Evolutionary conservation across 163 green algal genomes (phyloP).

Genomic region (Scenedesmus sp.): DNA sequence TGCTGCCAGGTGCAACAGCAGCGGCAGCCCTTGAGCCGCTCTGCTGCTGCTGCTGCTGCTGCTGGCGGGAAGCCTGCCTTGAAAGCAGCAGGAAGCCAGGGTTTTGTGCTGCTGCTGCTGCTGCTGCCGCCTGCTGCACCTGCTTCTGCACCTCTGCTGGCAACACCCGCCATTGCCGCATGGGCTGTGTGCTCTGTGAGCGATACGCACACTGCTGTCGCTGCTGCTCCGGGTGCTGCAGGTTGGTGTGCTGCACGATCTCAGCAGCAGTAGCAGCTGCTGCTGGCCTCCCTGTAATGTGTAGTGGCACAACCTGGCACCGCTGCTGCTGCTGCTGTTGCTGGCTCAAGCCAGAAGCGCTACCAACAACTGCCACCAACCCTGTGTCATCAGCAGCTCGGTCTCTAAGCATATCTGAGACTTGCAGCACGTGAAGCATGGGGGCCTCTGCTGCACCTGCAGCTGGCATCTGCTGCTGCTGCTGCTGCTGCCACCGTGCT

Average conservation of each 20-base stretch:
- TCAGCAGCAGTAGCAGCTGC: not conserved
- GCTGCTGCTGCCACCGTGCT: not conserved
- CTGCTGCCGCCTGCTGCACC: not conserved
- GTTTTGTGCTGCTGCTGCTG: too few species aligned
- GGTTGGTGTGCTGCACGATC: not conserved
- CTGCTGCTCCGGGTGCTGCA: not conserved
- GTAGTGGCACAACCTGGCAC: too few species aligned
- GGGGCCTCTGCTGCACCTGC: not conserved
- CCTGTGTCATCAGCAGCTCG: not conserved
- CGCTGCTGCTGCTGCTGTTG: too few species aligned
- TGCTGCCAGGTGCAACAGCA: not conserved
- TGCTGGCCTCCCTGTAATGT: not conserved
- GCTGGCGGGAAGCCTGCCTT: not conserved
- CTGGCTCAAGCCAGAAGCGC: too few species aligned
- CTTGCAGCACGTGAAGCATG: not conserved
- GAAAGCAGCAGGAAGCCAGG: not conserved
- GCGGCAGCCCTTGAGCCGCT: not conserved
- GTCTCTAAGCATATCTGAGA: not conserved
- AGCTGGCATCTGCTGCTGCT: not conserved
- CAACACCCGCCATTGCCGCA: not conserved
- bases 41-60: constrained; percentile 9
- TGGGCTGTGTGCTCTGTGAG: not conserved
- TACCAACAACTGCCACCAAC: not conserved
- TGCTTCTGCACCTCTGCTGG: not conserved
- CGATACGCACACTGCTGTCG: not conserved